Evolutionary conservation across 1,139 yeast genomes (phyloP), one percentile per base, ranked within the genome.

Genomic region (Taphrina populina): DNA sequence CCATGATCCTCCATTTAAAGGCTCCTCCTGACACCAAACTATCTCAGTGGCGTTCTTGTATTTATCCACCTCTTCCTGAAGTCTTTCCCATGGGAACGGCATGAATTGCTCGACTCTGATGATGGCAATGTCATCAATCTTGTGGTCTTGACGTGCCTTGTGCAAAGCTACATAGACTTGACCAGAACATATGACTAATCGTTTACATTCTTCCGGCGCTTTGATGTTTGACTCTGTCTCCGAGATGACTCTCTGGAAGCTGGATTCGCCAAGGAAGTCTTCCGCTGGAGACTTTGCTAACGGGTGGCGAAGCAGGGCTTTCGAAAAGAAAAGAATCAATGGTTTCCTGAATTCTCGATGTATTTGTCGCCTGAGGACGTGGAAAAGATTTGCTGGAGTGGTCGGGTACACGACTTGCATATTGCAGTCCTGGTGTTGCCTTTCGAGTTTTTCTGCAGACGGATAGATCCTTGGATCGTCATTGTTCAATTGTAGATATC

Each of bases 11-110:
- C 92, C 92, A 76, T 94, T 94, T 75, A 92, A 80, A 65, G 98
- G 98, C 77, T 94, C 99, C 76, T 94, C 99, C 77, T 94, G 98
- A 73, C 95, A 84, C 94, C 94, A 94, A 46, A 88, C 95, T 65
- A 94, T 75, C 70, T 94, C 98, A 71, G 84, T 83, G 62, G 84
- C 70, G 71, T 82, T 82, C 68, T 95, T 88, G 77, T 84, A 94
- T 56, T 81, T 71, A 73, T 87, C 77, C 65, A 94, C 76, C 33
- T 87, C 74, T 66, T 90, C 96, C 69, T 88, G 84, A 67, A 94
- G 75, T 75, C 87, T 96, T 60, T 94, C 92, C 74, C 76, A 94
- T 73, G 98, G 98, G 97, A 94, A 94, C 72, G 99, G 99, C 70
- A 94, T 96, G 67, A 90, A 70, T 77, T 94, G 97, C 75, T 94